phyloP scores from a whole-genome alignment of 2,329 filamentous ascomycete genomes.

The Scedosporium dehoogii region DNA sequence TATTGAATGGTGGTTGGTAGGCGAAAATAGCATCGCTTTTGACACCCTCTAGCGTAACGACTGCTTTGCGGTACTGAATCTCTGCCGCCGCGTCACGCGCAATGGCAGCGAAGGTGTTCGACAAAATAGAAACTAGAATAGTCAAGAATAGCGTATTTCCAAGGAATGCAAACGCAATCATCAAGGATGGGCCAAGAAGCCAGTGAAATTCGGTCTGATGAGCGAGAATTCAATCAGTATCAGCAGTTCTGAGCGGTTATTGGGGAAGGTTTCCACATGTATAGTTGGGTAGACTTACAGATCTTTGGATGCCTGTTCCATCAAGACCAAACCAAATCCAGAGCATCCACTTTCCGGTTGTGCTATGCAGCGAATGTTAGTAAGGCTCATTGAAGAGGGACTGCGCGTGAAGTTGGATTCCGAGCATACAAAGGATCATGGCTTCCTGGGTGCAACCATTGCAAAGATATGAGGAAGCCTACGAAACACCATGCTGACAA shows the following conservation, averaged over 20 bases:
- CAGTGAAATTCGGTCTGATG: conserved; percentile 60
- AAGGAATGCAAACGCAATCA: conserved; percentile 77
- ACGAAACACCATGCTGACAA: conserved; percentile 76
- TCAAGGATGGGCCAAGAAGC: conserved; percentile 67
- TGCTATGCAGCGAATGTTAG: conserved; percentile 25
- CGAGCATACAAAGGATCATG: conserved; percentile 23
- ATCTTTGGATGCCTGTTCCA: conserved; percentile 52
- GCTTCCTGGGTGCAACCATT: conserved; percentile 62
- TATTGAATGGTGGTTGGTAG: conserved; percentile 76
- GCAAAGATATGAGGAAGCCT: conserved; percentile 69
- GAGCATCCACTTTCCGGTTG: conserved; percentile 83
- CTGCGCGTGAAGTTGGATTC: conserved; percentile 21
- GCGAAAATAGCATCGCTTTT: conserved; percentile 77
- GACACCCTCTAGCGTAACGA: conserved; percentile 75
- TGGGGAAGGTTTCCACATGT: too few species aligned
- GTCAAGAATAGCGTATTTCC: conserved; percentile 86
- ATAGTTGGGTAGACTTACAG: conserved; percentile 27
- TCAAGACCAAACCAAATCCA: conserved; percentile 90
- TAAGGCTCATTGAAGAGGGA: neutral
- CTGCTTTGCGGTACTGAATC: conserved; percentile 71
- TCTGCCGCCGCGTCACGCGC: conserved; percentile 70
- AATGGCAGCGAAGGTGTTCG: conserved; percentile 73
- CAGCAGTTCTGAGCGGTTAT: neutral
- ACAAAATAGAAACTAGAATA: conserved; percentile 77
- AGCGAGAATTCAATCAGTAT: neutral